These are phyloP conservation scores for Rhytidhysteron rufulum DNA, from an alignment of 2,329 filamentous ascomycete genomes.

Conservation along the genomic window DNA sequence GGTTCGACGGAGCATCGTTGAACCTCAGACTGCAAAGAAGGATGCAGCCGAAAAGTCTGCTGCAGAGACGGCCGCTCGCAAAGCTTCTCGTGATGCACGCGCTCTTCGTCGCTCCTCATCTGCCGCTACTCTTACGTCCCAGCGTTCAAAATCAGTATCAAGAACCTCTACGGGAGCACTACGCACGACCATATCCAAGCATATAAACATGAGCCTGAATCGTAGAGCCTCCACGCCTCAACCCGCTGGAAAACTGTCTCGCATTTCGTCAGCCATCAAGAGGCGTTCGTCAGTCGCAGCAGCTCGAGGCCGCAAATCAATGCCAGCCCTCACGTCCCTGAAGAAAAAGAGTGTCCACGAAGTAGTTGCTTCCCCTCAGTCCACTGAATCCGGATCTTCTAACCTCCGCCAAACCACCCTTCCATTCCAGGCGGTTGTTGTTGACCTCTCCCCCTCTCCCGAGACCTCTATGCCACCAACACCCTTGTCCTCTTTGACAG, in stretches of 20 bases:
- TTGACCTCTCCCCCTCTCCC: background rate
- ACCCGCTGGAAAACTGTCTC: background rate
- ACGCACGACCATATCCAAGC: background rate
- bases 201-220: background rate
- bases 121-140: conserved; percentile 1
- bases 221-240: background rate
- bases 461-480: background rate
- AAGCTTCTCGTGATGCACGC: conserved; percentile 28
- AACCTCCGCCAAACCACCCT: conserved; percentile 1
- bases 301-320: background rate
- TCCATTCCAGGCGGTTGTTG: background rate
- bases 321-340: background rate
- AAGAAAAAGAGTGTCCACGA: background rate
- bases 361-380: background rate
- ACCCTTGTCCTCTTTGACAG: background rate
- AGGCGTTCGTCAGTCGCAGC: background rate
- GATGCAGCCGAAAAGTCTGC: conserved; percentile 24
- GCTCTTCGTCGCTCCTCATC: conserved; percentile 23
- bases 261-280: conserved; percentile 1
- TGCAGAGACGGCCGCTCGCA: conserved; percentile 24
- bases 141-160: background rate
- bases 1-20: conserved; percentile 18
- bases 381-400: background rate
- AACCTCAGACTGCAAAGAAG: conserved; percentile 15
- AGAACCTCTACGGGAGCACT: conserved; percentile 2